These are phyloP conservation scores for Coniella lustricola DNA, from an alignment of 2,329 filamentous ascomycete species.

Conservation along the genomic window DNA sequence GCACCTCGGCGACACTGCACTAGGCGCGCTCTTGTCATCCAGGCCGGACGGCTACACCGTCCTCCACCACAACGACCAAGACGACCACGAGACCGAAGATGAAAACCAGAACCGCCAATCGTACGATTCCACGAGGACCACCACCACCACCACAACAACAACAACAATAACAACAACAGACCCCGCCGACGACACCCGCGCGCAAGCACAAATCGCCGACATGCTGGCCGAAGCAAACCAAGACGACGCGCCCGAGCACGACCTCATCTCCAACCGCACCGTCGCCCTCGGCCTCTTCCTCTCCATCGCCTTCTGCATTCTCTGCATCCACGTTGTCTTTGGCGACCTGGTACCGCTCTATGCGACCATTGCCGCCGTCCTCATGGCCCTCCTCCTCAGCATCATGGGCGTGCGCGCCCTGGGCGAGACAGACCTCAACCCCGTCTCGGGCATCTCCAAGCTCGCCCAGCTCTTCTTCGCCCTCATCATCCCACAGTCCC, in stretches of 20 bases:
- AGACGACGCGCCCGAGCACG: conserved; percentile 75
- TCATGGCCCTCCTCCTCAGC: conserved; percentile 73
- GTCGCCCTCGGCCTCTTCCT: conserved; percentile 69
- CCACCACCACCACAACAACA: conserved; percentile 1
- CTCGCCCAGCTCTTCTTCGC: conserved; percentile 94
- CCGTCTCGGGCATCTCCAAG: conserved; percentile 94
- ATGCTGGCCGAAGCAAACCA: conserved; percentile 37
- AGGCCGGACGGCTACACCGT: conserved; percentile 19
- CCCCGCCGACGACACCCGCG: conserved; percentile 2
- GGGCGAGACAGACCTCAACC: conserved; percentile 87
- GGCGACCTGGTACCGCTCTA: conserved; percentile 72
- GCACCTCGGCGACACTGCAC: conserved; percentile 1
- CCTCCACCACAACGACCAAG: conserved; percentile 14
- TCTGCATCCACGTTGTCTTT: conserved; percentile 77
- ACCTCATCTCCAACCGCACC: conserved; percentile 66
- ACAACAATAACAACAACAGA: conserved; percentile 18
- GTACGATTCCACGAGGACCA: conserved; percentile 14
- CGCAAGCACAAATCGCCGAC: conserved; percentile 14
- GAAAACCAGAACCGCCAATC: conserved; percentile 10
- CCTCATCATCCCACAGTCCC: conserved; percentile 71
- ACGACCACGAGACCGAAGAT: background rate
- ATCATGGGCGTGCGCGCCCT: conserved; percentile 66
- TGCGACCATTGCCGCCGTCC: conserved; percentile 68
- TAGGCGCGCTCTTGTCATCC: conserved; percentile 5
- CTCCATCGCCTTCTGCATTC: conserved; percentile 73